Evolutionary conservation across 176 grass and related monocot species (phyloP), one percentile per base, ranked within the genome.

Genomic region (Aegilops tauschii): DNA sequence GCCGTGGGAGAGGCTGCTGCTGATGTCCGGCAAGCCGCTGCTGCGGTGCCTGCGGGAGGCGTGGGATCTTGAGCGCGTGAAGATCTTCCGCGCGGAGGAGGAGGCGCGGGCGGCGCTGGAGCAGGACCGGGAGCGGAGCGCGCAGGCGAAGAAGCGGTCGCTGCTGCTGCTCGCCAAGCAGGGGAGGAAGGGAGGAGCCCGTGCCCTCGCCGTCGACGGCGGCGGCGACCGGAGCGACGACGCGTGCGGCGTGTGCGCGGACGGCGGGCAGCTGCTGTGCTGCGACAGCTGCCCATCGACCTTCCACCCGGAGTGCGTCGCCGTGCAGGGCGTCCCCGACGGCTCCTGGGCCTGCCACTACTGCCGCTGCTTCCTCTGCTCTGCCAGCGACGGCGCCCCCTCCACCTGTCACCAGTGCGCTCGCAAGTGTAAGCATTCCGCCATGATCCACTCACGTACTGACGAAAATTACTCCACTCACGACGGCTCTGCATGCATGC

Each of bases 261-360:
- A 97, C 47, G 90, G 95, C 9, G 95, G 95, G 5, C 77, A 92
- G 37, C 81, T 97, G 5, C 80, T 97, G 52, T 94, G 95, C 88
- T 97, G 95, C 67, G 95, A 97, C 82, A 88, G 74, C 73, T 97
- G 95, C 81, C 86, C 92, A 29, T 92, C 90, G 2, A 97, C 95
- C 49, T 93, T 97, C 85, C 95, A 97, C 72, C 90, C 91, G 3
- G 92, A 91, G 13, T 97, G 92, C 86, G 79, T 97, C 42, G 69
- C 73, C 30, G 76, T 61, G 74, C 69, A 79, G 78, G 79, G 39
- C 39, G 42, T 91, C 36, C 92, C 95, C 73, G 84, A 97, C 29
- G 92, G 95, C 5, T 88, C 84, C 17, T 97, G 95, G 95, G 69
- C 69, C 12, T 97, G 95, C 69, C 92, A 85, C 68, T 97, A 94